A percentile compares a stretch with the other conserved stretches of the same genome.
These are phyloP conservation scores for Sporothrix dimorphospora DNA, from an alignment of 2,329 filamentous ascomycete species.

Conservation along the genomic window DNA sequence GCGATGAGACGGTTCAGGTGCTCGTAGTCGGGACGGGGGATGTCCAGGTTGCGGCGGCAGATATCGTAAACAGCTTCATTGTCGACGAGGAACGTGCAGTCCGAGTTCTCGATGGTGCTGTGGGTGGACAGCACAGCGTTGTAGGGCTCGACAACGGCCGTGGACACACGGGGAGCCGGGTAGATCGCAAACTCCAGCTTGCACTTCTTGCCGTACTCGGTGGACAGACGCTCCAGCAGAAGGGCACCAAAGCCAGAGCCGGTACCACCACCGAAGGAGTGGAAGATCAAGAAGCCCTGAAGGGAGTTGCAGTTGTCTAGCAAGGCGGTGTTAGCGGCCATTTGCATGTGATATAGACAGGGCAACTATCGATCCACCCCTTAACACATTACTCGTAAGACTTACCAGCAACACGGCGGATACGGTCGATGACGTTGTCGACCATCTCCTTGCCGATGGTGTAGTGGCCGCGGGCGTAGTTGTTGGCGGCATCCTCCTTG, in stretches of 20 bases:
- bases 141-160: constrained; percentile 73
- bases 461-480: constrained; percentile 77
- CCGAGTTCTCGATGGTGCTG: constrained; percentile 77
- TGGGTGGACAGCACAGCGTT: constrained; percentile 74
- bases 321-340: background rate
- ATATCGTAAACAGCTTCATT: constrained; percentile 78
- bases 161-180: constrained; percentile 70
- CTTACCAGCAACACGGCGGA: constrained; percentile 70
- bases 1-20: constrained; percentile 74
- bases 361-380: too few species aligned
- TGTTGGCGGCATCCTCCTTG: constrained; percentile 78
- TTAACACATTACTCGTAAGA: constrained; percentile 25
- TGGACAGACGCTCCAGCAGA: constrained; percentile 71
- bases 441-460: constrained; percentile 78
- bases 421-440: constrained; percentile 69
- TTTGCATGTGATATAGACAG: too few species aligned
- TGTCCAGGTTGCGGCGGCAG: constrained; percentile 71
- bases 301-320: constrained; percentile 73
- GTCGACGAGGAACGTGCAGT: constrained; percentile 76
- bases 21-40: constrained; percentile 69
- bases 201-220: constrained; percentile 75
- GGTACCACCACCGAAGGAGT: constrained; percentile 74
- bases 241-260: constrained; percentile 74
- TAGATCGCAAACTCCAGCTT: constrained; percentile 77
- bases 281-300: constrained; percentile 74